These are phyloP conservation scores for Endocalyx cinctus DNA, from an alignment of 2,329 filamentous ascomycete genomes.

Conservation along the genomic window DNA sequence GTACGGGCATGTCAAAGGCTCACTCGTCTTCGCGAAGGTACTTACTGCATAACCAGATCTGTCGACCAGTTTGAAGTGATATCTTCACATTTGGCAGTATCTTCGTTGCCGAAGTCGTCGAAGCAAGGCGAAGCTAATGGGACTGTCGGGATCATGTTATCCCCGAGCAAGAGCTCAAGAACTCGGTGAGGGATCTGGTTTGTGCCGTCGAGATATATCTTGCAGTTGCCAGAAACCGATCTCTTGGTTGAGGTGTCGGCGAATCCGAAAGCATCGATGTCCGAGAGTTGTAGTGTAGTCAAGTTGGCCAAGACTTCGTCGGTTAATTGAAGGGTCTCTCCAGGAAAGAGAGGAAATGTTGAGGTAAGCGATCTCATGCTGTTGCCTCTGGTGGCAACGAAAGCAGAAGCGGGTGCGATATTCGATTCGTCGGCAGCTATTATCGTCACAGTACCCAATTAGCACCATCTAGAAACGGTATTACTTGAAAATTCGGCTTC, in stretches of 20 bases:
- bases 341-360: slow-evolving; percentile 22
- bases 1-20: too few relatives aligned
- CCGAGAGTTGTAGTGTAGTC: slow-evolving; percentile 19
- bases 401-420: slow-evolving; percentile 19
- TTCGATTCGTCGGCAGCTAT: slow-evolving; percentile 21
- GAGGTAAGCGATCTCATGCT: too few relatives aligned
- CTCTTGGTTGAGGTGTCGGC: slow-evolving; percentile 14
- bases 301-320: slow-evolving; percentile 21
- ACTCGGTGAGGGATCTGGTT: slow-evolving; percentile 17
- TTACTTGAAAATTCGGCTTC: too few relatives aligned
- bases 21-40: too few relatives aligned
- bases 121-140: slow-evolving; percentile 24
- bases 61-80: slow-evolving; percentile 23
- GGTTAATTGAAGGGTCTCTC: slow-evolving; percentile 21
- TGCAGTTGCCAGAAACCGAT: slow-evolving; percentile 17
- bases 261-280: slow-evolving; percentile 19
- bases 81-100: slow-evolving; percentile 18
- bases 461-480: too few relatives aligned
- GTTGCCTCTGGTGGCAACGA: slow-evolving; percentile 17
- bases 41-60: slow-evolving; percentile 22
- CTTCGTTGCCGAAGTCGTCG: slow-evolving; percentile 20
- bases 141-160: slow-evolving; percentile 21
- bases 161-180: slow-evolving; percentile 22
- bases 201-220: slow-evolving; percentile 21
- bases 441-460: too few relatives aligned